Evolutionary conservation across 148 eudicot species (phyloP).

Genomic region (Spergularia marina): DNA sequence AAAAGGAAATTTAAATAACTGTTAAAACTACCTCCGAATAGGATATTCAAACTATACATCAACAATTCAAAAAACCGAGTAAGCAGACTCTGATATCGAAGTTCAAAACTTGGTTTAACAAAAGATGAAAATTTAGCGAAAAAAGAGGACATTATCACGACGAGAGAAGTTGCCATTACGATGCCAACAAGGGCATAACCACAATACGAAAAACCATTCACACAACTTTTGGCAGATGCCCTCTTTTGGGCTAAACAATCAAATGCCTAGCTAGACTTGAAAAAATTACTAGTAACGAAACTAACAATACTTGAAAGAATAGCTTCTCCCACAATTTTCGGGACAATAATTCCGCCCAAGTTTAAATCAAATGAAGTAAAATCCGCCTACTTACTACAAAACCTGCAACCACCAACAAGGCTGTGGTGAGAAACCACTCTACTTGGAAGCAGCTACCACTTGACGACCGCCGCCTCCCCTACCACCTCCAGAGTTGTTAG

Average conservation of each 20-base stretch:
- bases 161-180: neutral
- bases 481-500: conserved; percentile 21
- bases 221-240: conserved; percentile 1
- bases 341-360: neutral
- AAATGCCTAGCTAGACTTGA: conserved; percentile 13
- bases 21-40: too few species aligned
- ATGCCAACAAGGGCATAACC: neutral
- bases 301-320: conserved; percentile 2
- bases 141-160: too few species aligned
- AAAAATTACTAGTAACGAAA: neutral
- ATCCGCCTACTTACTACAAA: conserved; percentile 37
- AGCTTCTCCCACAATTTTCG: conserved; percentile 1
- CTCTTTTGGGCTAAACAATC: conserved; percentile 7
- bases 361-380: conserved; percentile 11
- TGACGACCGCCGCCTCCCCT: conserved; percentile 27
- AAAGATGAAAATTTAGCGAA: too few species aligned
- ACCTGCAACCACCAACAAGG: conserved; percentile 16
- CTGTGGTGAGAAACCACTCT: neutral
- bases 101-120: too few species aligned
- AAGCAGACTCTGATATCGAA: too few species aligned
- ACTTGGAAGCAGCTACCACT: conserved; percentile 24
- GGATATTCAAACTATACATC: too few species aligned
- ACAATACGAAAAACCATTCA: conserved; percentile 13
- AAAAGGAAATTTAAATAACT: too few species aligned
- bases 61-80: too few species aligned